phyloP scores from a whole-genome alignment of 768 basidiomycete genomes.

The Solioccasus polychromus region DNA sequence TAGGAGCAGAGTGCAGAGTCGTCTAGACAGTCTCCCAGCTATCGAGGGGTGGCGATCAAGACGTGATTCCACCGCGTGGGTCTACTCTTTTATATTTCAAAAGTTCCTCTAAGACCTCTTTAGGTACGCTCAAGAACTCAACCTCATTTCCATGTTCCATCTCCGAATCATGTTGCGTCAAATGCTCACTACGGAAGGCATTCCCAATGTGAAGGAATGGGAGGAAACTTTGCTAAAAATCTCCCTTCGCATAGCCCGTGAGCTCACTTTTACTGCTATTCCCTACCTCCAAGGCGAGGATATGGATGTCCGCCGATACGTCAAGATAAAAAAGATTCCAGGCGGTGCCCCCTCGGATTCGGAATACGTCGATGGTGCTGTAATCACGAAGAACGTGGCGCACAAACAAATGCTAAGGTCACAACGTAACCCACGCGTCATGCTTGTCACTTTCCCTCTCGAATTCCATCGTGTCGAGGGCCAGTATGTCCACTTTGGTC shows the following conservation, averaged over 20 bases:
- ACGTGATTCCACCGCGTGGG: constrained; percentile 88
- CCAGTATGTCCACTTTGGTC: constrained; percentile 90
- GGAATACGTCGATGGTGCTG: constrained; percentile 94
- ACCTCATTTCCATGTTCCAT: constrained; percentile 83
- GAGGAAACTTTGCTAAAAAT: constrained; percentile 78
- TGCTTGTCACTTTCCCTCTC: constrained; percentile 93
- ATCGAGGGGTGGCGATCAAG: constrained; percentile 83
- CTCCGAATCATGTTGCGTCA: constrained; percentile 89
- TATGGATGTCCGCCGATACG: constrained; percentile 92
- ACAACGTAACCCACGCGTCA: constrained; percentile 84
- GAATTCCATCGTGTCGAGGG: constrained; percentile 93
- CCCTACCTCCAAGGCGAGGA: constrained; percentile 82
- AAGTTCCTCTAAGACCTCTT: constrained; percentile 1
- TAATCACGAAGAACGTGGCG: constrained; percentile 97
- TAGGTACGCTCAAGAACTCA: constrained; percentile 82
- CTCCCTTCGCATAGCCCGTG: constrained; percentile 81
- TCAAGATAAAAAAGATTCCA: constrained; percentile 98
- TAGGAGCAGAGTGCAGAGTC: constrained; percentile 80
- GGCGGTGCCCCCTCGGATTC: constrained; percentile 90
- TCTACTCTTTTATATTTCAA: constrained; percentile 12
- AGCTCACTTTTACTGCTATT: constrained; percentile 71
- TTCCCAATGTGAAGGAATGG: constrained; percentile 87
- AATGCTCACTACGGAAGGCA: constrained; percentile 77
- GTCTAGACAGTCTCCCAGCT: constrained; percentile 54
- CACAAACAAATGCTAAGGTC: constrained; percentile 91